Conservation (phyloP, 2,329 filamentous ascomycete species). For the Chaetomium globosum region DNA sequence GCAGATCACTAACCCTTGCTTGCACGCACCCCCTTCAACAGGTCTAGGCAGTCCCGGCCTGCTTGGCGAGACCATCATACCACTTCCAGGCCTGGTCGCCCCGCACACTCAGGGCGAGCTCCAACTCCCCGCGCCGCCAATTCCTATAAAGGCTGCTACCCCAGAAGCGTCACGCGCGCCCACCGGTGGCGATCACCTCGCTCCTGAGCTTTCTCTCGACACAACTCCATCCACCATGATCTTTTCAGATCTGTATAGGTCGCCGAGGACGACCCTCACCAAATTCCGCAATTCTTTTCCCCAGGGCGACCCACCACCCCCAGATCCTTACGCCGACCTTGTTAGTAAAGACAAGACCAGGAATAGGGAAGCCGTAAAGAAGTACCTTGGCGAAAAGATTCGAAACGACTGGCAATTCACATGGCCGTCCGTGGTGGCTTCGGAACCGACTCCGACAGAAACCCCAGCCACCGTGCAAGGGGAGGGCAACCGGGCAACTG, state of each 20-base stretch:
- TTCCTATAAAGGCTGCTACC: constrained; percentile 34
- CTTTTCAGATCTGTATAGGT: constrained; percentile 63
- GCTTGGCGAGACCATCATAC: constrained; percentile 37
- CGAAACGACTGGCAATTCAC: constrained; percentile 63
- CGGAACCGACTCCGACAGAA: constrained; percentile 9
- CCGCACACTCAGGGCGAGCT: constrained; percentile 33
- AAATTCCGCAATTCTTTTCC: constrained; percentile 52
- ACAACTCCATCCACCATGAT: constrained; percentile 50
- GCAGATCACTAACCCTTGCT: constrained; percentile 35
- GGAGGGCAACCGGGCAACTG: neutral
- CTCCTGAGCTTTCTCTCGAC: constrained; percentile 29
- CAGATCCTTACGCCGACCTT: constrained; percentile 62
- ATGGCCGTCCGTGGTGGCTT: constrained; percentile 50
- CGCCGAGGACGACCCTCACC: constrained; percentile 55
- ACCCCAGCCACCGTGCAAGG: constrained; percentile 12
- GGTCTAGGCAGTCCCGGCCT: constrained; percentile 29
- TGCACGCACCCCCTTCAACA: constrained; percentile 19
- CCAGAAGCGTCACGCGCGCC: constrained; percentile 30
- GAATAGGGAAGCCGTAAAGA: constrained; percentile 65
- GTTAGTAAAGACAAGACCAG: constrained; percentile 63
- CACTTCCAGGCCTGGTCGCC: constrained; percentile 33
- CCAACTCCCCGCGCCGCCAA: constrained; percentile 25
- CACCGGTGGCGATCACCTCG: constrained; percentile 31
- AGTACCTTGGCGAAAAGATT: constrained; percentile 57
- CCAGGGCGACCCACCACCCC: constrained; percentile 38